Conservation (phyloP, 495 filamentous ascomycete genomes). For the Letharia columbiana region DNA sequence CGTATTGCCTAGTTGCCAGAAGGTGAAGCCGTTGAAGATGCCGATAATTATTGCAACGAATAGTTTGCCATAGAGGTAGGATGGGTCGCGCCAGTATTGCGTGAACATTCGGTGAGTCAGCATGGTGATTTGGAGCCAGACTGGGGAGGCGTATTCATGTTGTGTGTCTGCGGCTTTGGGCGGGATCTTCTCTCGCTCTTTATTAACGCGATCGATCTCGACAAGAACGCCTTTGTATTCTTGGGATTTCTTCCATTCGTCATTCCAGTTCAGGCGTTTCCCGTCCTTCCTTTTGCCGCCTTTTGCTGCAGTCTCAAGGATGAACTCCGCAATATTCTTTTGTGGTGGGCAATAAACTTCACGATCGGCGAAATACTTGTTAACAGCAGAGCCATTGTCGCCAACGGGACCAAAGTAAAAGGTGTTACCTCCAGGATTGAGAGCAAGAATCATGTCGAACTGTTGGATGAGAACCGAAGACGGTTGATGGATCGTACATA, state of each 20-base stretch:
- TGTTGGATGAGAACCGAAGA: conserved; percentile 62
- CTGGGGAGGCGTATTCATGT: conserved; percentile 56
- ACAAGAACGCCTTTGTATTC: conserved; percentile 42
- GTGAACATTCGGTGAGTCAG: conserved; percentile 58
- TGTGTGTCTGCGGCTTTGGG: conserved; percentile 33
- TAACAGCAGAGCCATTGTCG: conserved; percentile 50
- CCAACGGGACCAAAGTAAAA: conserved; percentile 71
- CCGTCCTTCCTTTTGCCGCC: conserved; percentile 42
- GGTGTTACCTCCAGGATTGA: conserved; percentile 61
- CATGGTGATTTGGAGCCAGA: conserved; percentile 48
- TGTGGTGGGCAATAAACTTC: conserved; percentile 51
- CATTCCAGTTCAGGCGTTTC: conserved; percentile 55
- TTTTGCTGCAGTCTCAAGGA: conserved; percentile 72
- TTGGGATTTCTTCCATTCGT: conserved; percentile 59
- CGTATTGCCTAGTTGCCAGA: conserved; percentile 62
- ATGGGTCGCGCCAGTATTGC: conserved; percentile 63
- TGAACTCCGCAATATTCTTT: conserved; percentile 79
- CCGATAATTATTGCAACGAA: conserved; percentile 61
- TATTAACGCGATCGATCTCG: conserved; percentile 54
- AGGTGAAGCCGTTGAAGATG: conserved; percentile 79
- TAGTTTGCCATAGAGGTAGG: conserved; percentile 67
- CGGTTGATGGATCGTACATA: conserved; percentile 80
- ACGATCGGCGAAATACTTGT: conserved; percentile 57
- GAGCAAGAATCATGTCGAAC: conserved; percentile 66
- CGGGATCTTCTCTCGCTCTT: conserved; percentile 44